A percentile compares a stretch with the other conserved stretches of the same genome.
Conservation (phyloP, 345 rosid genomes). For the Balakata baccata region DNA sequence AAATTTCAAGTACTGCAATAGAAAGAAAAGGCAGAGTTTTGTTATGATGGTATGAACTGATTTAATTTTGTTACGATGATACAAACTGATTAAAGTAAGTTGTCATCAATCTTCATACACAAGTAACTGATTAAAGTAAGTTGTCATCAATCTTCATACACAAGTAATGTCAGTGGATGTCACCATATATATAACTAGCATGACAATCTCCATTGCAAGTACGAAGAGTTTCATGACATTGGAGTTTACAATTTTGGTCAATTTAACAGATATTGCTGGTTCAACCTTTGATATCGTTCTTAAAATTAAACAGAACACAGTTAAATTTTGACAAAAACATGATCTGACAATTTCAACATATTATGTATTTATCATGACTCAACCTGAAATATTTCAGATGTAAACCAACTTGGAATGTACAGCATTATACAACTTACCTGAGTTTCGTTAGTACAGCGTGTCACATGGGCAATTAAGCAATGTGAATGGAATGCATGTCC, state of each 20-base stretch:
- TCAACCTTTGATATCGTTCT: background rate
- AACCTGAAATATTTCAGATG: background rate
- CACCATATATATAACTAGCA: background rate
- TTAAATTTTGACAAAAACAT: background rate
- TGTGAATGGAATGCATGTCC: constrained; percentile 90
- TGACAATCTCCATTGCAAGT: background rate
- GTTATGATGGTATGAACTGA: no score
- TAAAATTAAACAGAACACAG: background rate
- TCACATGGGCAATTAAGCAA: constrained; percentile 81
- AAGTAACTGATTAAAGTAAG: background rate
- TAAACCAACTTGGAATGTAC: background rate
- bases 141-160: background rate
- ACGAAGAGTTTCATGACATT: background rate
- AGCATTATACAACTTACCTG: constrained; percentile 40
- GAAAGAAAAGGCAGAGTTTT: background rate
- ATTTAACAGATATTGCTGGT: background rate
- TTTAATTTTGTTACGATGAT: no score
- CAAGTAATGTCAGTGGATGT: background rate
- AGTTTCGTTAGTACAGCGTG: constrained; percentile 50
- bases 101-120: background rate
- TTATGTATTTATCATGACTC: background rate
- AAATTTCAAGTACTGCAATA: background rate
- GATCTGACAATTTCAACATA: background rate
- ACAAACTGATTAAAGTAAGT: no score
- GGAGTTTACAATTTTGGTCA: background rate